Conservation (phyloP, 306 rosid genomes). For the Lotus japonicus region DNA sequence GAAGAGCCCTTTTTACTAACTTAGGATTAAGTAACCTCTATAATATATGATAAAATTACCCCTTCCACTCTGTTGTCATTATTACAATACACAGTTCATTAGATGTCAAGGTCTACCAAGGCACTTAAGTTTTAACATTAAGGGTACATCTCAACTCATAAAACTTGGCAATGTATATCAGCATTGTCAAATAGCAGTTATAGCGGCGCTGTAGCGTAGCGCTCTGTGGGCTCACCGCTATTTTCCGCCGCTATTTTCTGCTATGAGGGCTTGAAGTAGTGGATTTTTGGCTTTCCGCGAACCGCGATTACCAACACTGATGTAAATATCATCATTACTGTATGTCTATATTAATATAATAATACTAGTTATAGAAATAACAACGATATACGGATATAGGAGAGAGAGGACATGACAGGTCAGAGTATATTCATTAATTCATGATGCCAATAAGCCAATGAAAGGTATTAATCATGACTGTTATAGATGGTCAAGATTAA, state of each 20-base stretch:
- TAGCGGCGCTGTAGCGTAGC: too few species aligned
- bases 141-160: slow-evolving; percentile 8
- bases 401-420: background rate
- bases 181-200: too few species aligned
- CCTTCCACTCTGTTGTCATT: background rate
- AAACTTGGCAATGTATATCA: slow-evolving; percentile 8
- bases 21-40: background rate
- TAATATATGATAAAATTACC: background rate
- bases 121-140: background rate
- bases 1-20: background rate
- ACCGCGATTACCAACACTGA: too few species aligned
- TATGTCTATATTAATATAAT: background rate
- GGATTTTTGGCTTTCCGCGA: too few species aligned
- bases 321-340: background rate
- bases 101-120: slow-evolving; percentile 1
- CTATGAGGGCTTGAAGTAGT: too few species aligned
- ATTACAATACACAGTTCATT: slow-evolving; percentile 4
- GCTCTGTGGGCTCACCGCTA: too few species aligned
- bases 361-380: background rate
- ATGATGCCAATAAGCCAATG: background rate
- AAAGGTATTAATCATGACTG: background rate
- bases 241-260: too few species aligned
- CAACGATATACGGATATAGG: background rate
- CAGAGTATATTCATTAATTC: slow-evolving; percentile 6
- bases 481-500: too few species aligned